A percentile compares a stretch with the other conserved stretches of the same genome.
Conservation (phyloP, 768 basidiomycete genomes). For the Russula foetens region DNA sequence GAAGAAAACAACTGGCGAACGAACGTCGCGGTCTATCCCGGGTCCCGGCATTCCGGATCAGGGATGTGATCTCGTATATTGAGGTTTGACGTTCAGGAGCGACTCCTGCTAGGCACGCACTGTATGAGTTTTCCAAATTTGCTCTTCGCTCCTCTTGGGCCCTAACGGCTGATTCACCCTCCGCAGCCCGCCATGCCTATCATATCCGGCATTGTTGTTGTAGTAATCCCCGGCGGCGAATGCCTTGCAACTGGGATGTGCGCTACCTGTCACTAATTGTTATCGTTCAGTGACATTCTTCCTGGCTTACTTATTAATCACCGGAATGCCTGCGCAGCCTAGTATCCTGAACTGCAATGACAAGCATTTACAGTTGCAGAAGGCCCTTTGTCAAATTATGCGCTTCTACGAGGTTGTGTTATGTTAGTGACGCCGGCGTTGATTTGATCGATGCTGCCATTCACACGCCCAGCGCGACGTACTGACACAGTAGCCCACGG, state of each 20-base stretch:
- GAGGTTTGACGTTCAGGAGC: background rate
- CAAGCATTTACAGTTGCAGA: background rate
- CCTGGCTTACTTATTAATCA: too few relatives aligned
- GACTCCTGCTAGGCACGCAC: background rate
- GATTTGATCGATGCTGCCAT: background rate
- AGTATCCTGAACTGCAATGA: background rate
- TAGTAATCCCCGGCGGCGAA: background rate
- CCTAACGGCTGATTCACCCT: background rate
- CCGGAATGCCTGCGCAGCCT: too few relatives aligned
- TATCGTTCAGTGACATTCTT: background rate
- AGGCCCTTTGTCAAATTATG: background rate
- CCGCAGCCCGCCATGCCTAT: too few relatives aligned
- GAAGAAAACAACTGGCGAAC: background rate
- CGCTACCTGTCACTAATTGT: background rate
- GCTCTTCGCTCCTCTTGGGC: background rate
- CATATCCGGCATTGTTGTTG: too few relatives aligned
- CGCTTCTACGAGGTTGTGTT: background rate
- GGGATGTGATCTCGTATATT: background rate
- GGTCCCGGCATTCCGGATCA: constrained; percentile 1
- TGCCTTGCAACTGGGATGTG: background rate
- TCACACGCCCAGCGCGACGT: background rate
- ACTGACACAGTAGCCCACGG: background rate
- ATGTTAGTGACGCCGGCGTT: background rate
- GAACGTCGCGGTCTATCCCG: background rate
- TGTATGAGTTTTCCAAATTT: background rate